Evolutionary conservation across 495 filamentous ascomycete species (phyloP).

Genomic region (Aspergillus steynii): DNA sequence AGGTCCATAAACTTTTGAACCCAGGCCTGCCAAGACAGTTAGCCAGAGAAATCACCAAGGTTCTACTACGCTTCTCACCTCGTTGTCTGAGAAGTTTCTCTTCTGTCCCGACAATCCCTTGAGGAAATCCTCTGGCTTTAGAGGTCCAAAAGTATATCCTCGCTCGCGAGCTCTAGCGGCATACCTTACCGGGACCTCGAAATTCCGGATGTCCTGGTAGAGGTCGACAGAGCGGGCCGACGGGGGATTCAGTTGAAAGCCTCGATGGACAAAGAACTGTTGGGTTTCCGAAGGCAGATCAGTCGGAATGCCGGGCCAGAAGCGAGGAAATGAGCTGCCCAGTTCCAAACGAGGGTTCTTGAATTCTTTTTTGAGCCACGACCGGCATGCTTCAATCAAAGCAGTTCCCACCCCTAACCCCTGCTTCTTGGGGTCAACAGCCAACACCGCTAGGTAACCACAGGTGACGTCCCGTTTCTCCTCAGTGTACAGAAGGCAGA

Average conservation of each 20-base stretch:
- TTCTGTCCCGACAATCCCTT: slow-evolving; percentile 47
- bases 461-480: slow-evolving; percentile 23
- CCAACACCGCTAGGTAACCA: slow-evolving; percentile 41
- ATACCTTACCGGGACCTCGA: slow-evolving; percentile 39
- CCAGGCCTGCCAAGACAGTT: slow-evolving; percentile 40
- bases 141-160: slow-evolving; percentile 43
- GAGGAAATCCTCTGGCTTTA: slow-evolving; percentile 39
- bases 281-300: slow-evolving; percentile 38
- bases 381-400: slow-evolving; percentile 35
- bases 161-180: slow-evolving; percentile 32
- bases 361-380: slow-evolving; percentile 30
- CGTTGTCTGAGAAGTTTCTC: slow-evolving; percentile 43
- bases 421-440: slow-evolving; percentile 41
- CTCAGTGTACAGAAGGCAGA: slow-evolving; percentile 43
- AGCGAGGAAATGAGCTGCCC: slow-evolving; percentile 48
- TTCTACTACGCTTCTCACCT: slow-evolving; percentile 25
- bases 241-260: slow-evolving; percentile 36
- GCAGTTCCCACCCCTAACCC: slow-evolving; percentile 45
- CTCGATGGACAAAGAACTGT: slow-evolving; percentile 48
- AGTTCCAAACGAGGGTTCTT: slow-evolving; percentile 30
- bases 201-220: slow-evolving; percentile 41
- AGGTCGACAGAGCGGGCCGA: slow-evolving; percentile 41
- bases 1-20: slow-evolving; percentile 46
- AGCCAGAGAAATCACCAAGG: neutral
- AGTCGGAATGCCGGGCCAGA: slow-evolving; percentile 49